Conservation (phyloP, 305 asterid genomes). For the Fraxinus paxiana region DNA sequence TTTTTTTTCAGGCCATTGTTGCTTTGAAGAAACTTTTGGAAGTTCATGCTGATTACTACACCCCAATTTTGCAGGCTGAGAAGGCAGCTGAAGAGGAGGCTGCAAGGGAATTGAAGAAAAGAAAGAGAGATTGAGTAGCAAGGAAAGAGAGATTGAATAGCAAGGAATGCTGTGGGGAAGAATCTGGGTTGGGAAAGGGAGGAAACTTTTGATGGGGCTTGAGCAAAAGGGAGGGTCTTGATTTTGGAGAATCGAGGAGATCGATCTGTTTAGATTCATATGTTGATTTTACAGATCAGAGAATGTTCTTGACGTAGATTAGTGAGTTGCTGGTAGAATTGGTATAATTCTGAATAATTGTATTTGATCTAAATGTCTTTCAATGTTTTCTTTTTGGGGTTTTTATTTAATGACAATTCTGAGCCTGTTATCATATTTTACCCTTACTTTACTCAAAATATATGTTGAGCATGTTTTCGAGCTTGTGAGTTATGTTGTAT, state of each 20-base stretch:
- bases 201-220: neutral
- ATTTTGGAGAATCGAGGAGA: conserved; percentile 1
- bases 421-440: neutral
- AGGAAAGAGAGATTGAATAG: conserved; percentile 19
- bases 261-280: neutral
- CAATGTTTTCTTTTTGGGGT: neutral
- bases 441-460: neutral
- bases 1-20: conserved; percentile 53
- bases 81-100: conserved; percentile 48
- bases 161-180: conserved; percentile 10
- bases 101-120: conserved; percentile 37
- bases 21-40: conserved; percentile 70
- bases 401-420: neutral
- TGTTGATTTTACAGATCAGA: neutral
- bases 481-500: neutral
- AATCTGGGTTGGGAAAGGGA: neutral
- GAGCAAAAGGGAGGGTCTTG: conserved; percentile 16
- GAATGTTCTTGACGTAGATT: conserved; percentile 15
- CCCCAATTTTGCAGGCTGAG: conserved; percentile 56
- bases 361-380: neutral
- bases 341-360: conserved; percentile 13
- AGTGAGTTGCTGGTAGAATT: neutral
- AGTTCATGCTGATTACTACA: conserved; percentile 62
- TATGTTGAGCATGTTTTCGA: neutral
- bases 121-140: conserved; percentile 21